Evolutionary conservation across 345 rosid species (phyloP).

Genomic region (Rhodomyrtus tomentosa): DNA sequence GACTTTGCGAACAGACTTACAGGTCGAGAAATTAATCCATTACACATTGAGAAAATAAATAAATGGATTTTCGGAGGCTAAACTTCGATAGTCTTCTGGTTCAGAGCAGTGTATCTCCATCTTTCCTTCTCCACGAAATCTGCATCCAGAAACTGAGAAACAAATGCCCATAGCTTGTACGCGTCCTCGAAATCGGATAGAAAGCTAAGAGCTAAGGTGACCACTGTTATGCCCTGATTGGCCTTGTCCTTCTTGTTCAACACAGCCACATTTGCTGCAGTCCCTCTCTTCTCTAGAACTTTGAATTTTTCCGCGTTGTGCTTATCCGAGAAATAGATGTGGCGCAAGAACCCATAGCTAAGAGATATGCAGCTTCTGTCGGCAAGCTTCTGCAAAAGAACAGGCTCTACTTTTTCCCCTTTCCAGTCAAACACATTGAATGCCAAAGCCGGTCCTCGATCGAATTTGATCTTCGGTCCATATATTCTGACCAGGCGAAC

Average conservation of each 20-base stretch:
- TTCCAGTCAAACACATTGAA: slow-evolving; percentile 80
- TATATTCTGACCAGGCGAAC: slow-evolving; percentile 53
- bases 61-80: slow-evolving; percentile 7
- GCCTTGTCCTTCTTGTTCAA: slow-evolving; percentile 23
- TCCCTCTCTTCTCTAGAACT: slow-evolving; percentile 32
- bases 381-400: slow-evolving; percentile 81
- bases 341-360: slow-evolving; percentile 52
- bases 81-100: slow-evolving; percentile 51
- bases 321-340: slow-evolving; percentile 54
- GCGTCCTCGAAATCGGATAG: slow-evolving; percentile 71
- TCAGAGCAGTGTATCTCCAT: slow-evolving; percentile 61
- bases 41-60: background rate
- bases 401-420: slow-evolving; percentile 67
- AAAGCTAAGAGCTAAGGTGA: slow-evolving; percentile 70
- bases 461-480: slow-evolving; percentile 75
- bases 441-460: slow-evolving; percentile 81
- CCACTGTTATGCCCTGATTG: slow-evolving; percentile 44
- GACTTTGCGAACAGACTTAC: background rate
- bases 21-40: background rate
- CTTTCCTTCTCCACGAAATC: slow-evolving; percentile 82
- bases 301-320: slow-evolving; percentile 37
- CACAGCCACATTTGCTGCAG: slow-evolving; percentile 6
- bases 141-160: slow-evolving; percentile 83
- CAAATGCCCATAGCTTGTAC: slow-evolving; percentile 74
- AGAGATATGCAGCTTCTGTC: slow-evolving; percentile 65